phyloP scores from a whole-genome alignment of 768 basidiomycete genomes.

The Russula griseocarnosa region DNA sequence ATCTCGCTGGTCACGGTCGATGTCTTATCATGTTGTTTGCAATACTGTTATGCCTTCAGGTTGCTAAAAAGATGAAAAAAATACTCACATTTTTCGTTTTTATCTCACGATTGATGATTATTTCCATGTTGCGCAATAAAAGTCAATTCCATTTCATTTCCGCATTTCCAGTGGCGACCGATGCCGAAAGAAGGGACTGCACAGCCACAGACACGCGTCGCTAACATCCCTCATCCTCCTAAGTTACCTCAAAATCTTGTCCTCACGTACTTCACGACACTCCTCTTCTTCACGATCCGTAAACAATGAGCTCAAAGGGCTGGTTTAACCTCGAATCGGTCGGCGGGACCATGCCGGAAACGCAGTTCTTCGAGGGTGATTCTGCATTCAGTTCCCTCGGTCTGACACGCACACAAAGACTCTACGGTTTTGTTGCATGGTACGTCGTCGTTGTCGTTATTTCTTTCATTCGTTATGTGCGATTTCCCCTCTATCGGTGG shows the following conservation, averaged over 20 bases:
- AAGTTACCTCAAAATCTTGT: neutral
- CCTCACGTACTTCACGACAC: conserved; percentile 6
- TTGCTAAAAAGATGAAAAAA: neutral
- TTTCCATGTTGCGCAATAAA: too few species aligned
- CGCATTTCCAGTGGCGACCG: too few species aligned
- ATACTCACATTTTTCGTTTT: neutral
- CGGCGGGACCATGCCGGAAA: conserved; percentile 61
- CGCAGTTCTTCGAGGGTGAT: conserved; percentile 83
- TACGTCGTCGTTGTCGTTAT: conserved; percentile 35
- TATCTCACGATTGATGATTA: neutral
- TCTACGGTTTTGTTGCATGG: conserved; percentile 88
- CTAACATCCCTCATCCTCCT: neutral
- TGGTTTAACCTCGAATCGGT: conserved; percentile 84
- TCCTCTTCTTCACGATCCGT: conserved; percentile 1
- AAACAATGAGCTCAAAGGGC: conserved; percentile 58
- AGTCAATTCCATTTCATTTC: too few species aligned
- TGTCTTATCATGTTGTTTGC: conserved; percentile 17
- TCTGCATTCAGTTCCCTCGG: conserved; percentile 80
- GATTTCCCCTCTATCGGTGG: neutral
- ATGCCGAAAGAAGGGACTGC: neutral
- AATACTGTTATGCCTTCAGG: conserved; percentile 1
- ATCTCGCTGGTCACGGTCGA: conserved; percentile 27
- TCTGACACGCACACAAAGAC: conserved; percentile 70
- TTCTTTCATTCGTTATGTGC: neutral
- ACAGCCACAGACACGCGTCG: conserved; percentile 2